A percentile compares a stretch with the other conserved stretches of the same genome.
Conservation (phyloP, 495 filamentous ascomycete species). For the Penicillium lividum region DNA sequence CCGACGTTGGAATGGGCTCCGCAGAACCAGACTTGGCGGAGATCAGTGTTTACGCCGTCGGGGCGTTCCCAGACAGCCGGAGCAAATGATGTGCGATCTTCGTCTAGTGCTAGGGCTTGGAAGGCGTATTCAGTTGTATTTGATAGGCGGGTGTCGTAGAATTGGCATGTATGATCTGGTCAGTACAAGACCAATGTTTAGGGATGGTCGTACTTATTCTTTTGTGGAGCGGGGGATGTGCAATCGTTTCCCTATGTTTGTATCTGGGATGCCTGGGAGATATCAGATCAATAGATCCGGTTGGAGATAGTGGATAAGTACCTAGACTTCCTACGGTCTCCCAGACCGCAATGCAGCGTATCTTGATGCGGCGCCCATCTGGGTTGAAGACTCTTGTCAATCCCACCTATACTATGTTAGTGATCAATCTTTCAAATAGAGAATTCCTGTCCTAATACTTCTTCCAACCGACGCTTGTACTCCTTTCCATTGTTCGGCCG, state of each 20-base stretch:
- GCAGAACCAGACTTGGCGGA: conserved; percentile 76
- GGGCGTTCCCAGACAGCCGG: conserved; percentile 65
- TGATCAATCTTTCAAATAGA: not conserved
- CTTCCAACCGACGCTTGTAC: conserved; percentile 34
- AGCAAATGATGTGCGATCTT: conserved; percentile 61
- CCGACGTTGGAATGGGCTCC: conserved; percentile 68
- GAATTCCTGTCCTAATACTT: conserved; percentile 7
- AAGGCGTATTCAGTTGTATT: conserved; percentile 66
- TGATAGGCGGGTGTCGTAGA: conserved; percentile 61
- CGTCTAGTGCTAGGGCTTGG: conserved; percentile 73
- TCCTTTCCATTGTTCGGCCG: conserved; percentile 26
- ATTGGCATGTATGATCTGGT: conserved; percentile 37
- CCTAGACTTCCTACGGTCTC: conserved; percentile 60
- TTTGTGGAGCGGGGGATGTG: conserved; percentile 49
- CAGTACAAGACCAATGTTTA: not conserved
- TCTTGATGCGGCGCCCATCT: conserved; percentile 44
- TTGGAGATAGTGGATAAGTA: not conserved
- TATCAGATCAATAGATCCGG: not conserved
- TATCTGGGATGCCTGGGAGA: conserved; percentile 44
- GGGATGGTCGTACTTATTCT: conserved; percentile 31
- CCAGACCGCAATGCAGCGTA: conserved; percentile 56
- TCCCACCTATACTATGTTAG: conserved; percentile 23
- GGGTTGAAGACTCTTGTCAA: conserved; percentile 38
- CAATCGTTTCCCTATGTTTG: conserved; percentile 34
- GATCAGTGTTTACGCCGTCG: conserved; percentile 43